Evolutionary conservation across 2,329 filamentous ascomycete genomes (phyloP), one percentile per base, ranked within the genome.

Genomic region (Claviceps pazoutovae): DNA sequence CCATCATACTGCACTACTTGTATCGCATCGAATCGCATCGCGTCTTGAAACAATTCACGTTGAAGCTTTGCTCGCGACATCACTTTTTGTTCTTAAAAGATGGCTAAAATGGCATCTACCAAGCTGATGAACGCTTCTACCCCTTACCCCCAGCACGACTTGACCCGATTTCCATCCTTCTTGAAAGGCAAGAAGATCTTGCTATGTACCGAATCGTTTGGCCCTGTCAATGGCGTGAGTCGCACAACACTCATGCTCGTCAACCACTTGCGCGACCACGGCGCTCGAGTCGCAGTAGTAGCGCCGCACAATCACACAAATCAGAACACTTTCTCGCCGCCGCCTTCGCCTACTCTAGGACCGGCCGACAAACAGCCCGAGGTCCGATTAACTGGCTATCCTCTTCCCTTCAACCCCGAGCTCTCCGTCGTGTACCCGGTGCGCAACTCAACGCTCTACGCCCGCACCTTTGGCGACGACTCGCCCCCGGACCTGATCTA

Each of bases 191-290:
- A 80, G 63, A 76, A 75, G 55, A 73, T 86, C 55, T 66, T 86
- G 7, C 73, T 86, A 7, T 83, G 82, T 55, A 86, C 82, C 14
- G 83, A 86, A 62, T 86, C 82, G 0, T 82, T 85, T 53, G 83
- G 82, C 3, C 83, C 83, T 0, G 80, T 86, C 61, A 86, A 86
- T 60, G 83, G 83, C n/a, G 83, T 86, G 46, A 84, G 79, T 59
- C 74, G 82, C 55, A 86, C 83, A 4, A 86, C 83, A 0, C 69
- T 82, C 58, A 84, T 81, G 71, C 73, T 86, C 49, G 79, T 86
- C 51, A 78, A 80, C 61, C 83, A 86, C 57, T 69, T 86, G 19
- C 75, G 80, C 52, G 68, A 68, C n/a, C 69, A 86, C 57, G 82
- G 80, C 19, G 81, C 76, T 11, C 72, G 80, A 17, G 76, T 86